Percentiles rank a stretch among this genome's conserved stretches.
Evolutionary conservation across 2,329 filamentous ascomycete genomes (phyloP).

Genomic region (Calonectria hawksworthii): DNA sequence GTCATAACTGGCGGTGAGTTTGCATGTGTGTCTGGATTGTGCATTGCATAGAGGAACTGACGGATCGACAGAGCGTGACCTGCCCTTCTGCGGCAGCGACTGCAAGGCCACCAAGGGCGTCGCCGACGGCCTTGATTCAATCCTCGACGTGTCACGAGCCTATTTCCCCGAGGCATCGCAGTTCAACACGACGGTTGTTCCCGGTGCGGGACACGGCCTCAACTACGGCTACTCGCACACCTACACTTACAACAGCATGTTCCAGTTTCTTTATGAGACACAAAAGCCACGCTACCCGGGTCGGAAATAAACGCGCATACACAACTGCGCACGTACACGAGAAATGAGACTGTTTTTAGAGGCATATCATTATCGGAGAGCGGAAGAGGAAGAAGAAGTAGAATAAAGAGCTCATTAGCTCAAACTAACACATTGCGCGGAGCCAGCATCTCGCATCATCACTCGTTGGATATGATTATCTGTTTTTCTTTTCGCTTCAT

Average conservation of each 20-base stretch:
- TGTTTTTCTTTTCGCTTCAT: background rate
- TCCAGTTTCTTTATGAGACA: slow-evolving; percentile 51
- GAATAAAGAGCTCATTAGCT: background rate
- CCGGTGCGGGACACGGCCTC: slow-evolving; percentile 64
- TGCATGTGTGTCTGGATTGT: background rate
- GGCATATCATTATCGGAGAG: background rate
- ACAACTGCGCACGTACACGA: background rate
- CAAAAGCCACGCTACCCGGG: background rate
- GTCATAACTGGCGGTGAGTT: slow-evolving; percentile 69
- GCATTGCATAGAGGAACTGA: slow-evolving; percentile 22
- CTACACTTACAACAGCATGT: slow-evolving; percentile 52
- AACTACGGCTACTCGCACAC: slow-evolving; percentile 59
- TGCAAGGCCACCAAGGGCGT: slow-evolving; percentile 62
- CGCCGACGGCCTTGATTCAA: slow-evolving; percentile 51
- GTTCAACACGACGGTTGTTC: slow-evolving; percentile 69
- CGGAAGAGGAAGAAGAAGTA: background rate
- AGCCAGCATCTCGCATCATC: background rate
- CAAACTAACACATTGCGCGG: background rate
- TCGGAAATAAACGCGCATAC: background rate
- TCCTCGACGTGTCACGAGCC: slow-evolving; percentile 58
- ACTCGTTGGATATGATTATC: background rate
- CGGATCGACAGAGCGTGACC: slow-evolving; percentile 56
- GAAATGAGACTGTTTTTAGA: background rate
- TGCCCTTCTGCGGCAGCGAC: slow-evolving; percentile 74
- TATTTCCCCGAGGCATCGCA: slow-evolving; percentile 60